Conservation (phyloP, 805 yeast species). For the Candida palmyrensis region DNA sequence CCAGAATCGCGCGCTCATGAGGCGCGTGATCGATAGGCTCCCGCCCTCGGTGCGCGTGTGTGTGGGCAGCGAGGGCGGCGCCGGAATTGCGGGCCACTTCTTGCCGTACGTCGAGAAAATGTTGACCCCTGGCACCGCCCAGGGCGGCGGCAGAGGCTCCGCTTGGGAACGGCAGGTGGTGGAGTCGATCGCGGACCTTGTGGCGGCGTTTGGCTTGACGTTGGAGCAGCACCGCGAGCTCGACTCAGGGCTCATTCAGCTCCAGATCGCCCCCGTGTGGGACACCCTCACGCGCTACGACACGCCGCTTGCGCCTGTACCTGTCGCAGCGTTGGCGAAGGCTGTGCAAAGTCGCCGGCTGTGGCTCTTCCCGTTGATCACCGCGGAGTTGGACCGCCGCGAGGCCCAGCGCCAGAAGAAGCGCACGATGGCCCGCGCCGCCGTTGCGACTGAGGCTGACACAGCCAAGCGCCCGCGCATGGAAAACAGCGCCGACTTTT, state of each 20-base stretch:
- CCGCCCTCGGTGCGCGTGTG: slow-evolving; percentile 20
- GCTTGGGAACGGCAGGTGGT: slow-evolving; percentile 20
- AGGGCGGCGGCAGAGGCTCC: slow-evolving; percentile 11
- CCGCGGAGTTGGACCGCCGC: slow-evolving; percentile 26
- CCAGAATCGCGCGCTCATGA: slow-evolving; percentile 27
- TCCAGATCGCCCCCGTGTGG: slow-evolving; percentile 32
- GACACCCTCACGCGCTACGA: slow-evolving; percentile 26
- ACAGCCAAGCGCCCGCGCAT: slow-evolving; percentile 15
- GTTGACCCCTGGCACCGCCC: slow-evolving; percentile 24
- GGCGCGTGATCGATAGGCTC: slow-evolving; percentile 20
- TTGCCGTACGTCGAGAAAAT: slow-evolving; percentile 30
- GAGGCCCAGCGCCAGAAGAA: slow-evolving; percentile 6
- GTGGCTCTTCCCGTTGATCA: slow-evolving; percentile 32
- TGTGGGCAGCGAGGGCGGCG: slow-evolving; percentile 16
- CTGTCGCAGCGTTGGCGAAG: slow-evolving; percentile 11
- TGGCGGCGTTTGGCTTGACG: slow-evolving; percentile 34
- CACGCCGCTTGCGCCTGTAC: slow-evolving; percentile 11
- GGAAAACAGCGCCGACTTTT: slow-evolving; percentile 32
- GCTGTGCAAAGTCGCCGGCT: slow-evolving; percentile 24
- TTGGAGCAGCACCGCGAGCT: slow-evolving; percentile 33
- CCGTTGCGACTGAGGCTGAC: neutral
- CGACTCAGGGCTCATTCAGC: slow-evolving; percentile 21
- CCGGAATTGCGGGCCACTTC: slow-evolving; percentile 21
- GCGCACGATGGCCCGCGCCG: slow-evolving; percentile 7
- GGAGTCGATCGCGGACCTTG: slow-evolving; percentile 26